Evolutionary conservation across 1,284 basidiomycete genomes (phyloP), one percentile per base, ranked within the genome.

Genomic region (Testicularia cyperi): DNA sequence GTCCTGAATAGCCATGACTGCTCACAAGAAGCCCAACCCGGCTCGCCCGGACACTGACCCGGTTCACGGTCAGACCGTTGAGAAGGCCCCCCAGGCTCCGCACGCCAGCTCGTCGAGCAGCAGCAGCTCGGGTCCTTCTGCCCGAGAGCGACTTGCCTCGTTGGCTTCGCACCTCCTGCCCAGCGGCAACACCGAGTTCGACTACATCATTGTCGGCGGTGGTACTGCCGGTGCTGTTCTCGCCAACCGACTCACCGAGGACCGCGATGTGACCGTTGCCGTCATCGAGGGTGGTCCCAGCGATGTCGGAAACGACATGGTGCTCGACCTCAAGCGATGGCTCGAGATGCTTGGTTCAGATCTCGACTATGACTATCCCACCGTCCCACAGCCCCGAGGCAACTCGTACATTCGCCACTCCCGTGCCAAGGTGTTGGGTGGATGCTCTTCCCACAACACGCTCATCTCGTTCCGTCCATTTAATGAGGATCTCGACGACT

Each of bases 401-500:
- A 78, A 78, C 61, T 77, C 75, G 38, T 70, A 75, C 60, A 78
- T 78, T 41, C 60, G 67, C n/a, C 77, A 78, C 51, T 72, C 68
- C 13, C 65, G 77, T 20, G 77, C 77, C 0, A 49, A 56, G 6
- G 76, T 78, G 8, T 63, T 78, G 10, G 77, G 77, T 21, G 77
- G 77, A 25, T 78, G 77, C 56, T 71, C 67, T 14, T 74, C 71
- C 34, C 77, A 78, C 68, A 78, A 78, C 60, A 78, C 77, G 19
- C 60, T 77, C 24, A 78, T 78, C 52, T 75, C 72, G 31, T 78
- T 78, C 63, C 58, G 74, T 19, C 77, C 77, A 9, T 76, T 78
- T 47, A 73, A 74, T 34, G 72, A 56, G 44, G 77, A 78, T 34
- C 53, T 78, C 26, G 75, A 77, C 44, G 63, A 66, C 27, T 78